Evolutionary conservation across 2,329 filamentous ascomycete species (phyloP), one percentile per base, ranked within the genome.

Genomic region (Pseudocercospora pini-densiflorae): DNA sequence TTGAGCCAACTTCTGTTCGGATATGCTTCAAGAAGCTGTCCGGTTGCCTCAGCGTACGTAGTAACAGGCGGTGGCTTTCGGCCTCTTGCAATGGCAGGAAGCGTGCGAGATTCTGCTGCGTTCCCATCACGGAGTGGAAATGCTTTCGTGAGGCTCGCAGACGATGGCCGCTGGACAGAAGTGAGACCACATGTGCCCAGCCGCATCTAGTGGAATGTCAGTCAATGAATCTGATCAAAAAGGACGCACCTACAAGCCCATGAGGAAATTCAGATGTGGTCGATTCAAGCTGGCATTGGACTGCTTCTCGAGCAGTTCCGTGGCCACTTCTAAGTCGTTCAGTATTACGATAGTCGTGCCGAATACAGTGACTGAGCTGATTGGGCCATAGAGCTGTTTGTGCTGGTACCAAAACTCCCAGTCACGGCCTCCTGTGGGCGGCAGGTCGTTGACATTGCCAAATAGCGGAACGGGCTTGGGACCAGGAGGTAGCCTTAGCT

Each of bases 71-170:
- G 1, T 77, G 75, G 2, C 77, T 77, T 64, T 86, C 84, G 1
- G 74, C 71, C 49, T 86, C 81, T 64, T 85, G 82, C 0, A 83
- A 40, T 0, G 65, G 33, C 40, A 82, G 73, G 64, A 82, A 85
- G 21, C 80, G 78, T 0, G 78, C 66, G 0, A 81, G 77, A 0
- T 77, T 69, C 0, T 69, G 63, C 40, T 81, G 81, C 0, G 82
- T 80, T 0, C 85, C 84, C 5, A 87, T 75, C 12, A 81, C 76
- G n/a, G 78, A 77, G 27, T 78, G 75, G 47, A 83, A 78, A 9
- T 81, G 77, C 71, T 82, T 86, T 10, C 85, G 82, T 55, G 83
- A 78, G 2, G 74, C 45, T 2, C 70, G 68, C 54, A 62, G 67
- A 6, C 55, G 60, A 12, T 53, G 14, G 21, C 59, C 62, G 45